Conservation (phyloP, 2,329 filamentous ascomycete species). For the Diaporthe capsici region DNA sequence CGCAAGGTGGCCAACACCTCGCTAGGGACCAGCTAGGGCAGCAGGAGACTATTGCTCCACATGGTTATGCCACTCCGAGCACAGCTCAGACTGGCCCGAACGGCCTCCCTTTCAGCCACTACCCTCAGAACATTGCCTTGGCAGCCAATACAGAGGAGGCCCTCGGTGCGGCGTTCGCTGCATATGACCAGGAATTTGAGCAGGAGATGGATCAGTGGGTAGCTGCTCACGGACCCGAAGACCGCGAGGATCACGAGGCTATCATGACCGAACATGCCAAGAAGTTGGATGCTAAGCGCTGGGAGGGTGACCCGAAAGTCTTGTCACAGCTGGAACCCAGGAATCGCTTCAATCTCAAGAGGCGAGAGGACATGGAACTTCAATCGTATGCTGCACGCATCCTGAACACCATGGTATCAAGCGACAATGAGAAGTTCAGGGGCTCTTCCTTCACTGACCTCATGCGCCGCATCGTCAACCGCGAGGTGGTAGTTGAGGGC, state of each 20-base stretch:
- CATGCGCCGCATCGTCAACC: constrained; percentile 81
- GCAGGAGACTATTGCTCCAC: neutral
- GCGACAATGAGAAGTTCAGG: constrained; percentile 81
- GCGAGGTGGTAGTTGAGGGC: constrained; percentile 80
- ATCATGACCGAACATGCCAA: constrained; percentile 38
- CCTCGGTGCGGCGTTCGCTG: constrained; percentile 48
- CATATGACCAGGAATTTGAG: constrained; percentile 48
- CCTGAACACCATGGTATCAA: constrained; percentile 76
- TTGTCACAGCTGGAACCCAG: constrained; percentile 50
- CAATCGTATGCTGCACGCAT: constrained; percentile 80
- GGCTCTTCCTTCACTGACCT: constrained; percentile 82
- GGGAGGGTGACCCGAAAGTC: constrained; percentile 42
- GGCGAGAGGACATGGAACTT: constrained; percentile 74
- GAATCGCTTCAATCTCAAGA: constrained; percentile 49
- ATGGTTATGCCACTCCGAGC: neutral
- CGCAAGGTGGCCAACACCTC: neutral
- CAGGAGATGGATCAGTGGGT: constrained; percentile 52
- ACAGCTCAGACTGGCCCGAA: neutral
- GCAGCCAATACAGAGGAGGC: constrained; percentile 44
- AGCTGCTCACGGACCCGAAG: constrained; percentile 48
- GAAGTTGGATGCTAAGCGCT: constrained; percentile 43
- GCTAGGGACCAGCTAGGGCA: neutral
- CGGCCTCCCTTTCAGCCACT: constrained; percentile 30
- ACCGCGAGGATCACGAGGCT: constrained; percentile 44
- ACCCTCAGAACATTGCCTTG: constrained; percentile 40